Conservation (phyloP, 208 protist genomes). For the Leptomonas pyrrhocoris region DNA sequence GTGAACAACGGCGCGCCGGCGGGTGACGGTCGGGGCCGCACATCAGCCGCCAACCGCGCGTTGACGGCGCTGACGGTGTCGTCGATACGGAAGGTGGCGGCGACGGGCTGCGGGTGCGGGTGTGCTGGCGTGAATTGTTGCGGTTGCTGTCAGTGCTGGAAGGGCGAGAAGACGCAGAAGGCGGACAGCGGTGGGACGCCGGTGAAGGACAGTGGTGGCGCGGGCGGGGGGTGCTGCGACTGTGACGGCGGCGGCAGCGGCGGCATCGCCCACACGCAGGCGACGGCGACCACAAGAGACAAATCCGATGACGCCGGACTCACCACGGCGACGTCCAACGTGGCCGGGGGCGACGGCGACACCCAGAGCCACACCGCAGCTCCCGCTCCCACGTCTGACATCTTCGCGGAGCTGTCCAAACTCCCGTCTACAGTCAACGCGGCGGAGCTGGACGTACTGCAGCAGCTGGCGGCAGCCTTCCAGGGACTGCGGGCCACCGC, state of each 20-base stretch:
- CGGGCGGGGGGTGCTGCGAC: neutral
- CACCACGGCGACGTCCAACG: neutral
- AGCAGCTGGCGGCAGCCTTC: conserved; percentile 29
- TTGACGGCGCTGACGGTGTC: conserved; percentile 22
- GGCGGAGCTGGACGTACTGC: conserved; percentile 13
- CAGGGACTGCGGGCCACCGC: conserved; percentile 13
- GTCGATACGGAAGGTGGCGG: conserved; percentile 23
- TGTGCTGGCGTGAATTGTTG: conserved; percentile 27
- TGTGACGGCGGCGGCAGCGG: neutral
- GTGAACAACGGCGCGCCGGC: neutral
- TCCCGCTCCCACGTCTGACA: neutral
- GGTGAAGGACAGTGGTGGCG: neutral
- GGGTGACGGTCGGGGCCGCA: neutral
- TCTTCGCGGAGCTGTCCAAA: neutral
- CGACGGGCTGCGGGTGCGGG: conserved; percentile 26
- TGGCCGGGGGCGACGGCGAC: neutral
- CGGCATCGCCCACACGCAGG: too few relatives aligned
- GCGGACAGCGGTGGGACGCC: neutral
- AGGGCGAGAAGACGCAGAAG: neutral
- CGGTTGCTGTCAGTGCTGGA: conserved; percentile 28
- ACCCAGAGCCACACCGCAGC: neutral
- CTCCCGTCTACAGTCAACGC: neutral
- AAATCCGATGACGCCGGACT: neutral
- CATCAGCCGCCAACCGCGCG: conserved; percentile 4
- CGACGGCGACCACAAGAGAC: neutral